Evolutionary conservation across 768 basidiomycete genomes (phyloP).

Genomic region (Cyclocybe aegerita): DNA sequence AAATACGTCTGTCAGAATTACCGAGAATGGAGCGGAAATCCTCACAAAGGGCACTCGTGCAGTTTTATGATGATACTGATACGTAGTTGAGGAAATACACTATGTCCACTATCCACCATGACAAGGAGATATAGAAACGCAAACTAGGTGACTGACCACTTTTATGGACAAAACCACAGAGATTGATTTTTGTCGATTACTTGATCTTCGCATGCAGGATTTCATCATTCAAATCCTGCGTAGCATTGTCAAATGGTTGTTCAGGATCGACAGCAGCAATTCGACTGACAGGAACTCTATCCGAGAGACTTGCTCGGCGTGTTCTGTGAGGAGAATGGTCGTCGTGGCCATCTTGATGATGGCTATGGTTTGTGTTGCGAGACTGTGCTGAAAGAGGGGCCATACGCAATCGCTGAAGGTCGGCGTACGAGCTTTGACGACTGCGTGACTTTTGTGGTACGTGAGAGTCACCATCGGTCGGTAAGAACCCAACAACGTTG

Average conservation of each 20-base stretch:
- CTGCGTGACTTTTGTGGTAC: slow-evolving; percentile 48
- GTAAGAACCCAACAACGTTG: slow-evolving; percentile 73
- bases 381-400: slow-evolving; percentile 20
- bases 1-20: slow-evolving; percentile 56
- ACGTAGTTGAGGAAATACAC: background rate
- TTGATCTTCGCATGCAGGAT: slow-evolving; percentile 33
- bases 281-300: slow-evolving; percentile 60
- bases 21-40: slow-evolving; percentile 87
- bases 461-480: slow-evolving; percentile 43
- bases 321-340: slow-evolving; percentile 45
- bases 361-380: slow-evolving; percentile 4
- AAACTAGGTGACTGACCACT: background rate
- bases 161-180: background rate
- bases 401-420: slow-evolving; percentile 67
- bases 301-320: slow-evolving; percentile 64
- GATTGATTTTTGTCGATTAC: background rate
- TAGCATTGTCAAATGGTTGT: slow-evolving; percentile 64
- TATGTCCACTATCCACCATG: background rate
- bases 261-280: slow-evolving; percentile 58
- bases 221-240: slow-evolving; percentile 68
- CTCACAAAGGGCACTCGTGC: slow-evolving; percentile 57
- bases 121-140: background rate
- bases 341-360: slow-evolving; percentile 21
- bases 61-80: background rate
- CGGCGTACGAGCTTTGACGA: slow-evolving; percentile 77